Conservation (phyloP, 2,329 filamentous ascomycete species). For the Scolecobasidium constrictum region DNA sequence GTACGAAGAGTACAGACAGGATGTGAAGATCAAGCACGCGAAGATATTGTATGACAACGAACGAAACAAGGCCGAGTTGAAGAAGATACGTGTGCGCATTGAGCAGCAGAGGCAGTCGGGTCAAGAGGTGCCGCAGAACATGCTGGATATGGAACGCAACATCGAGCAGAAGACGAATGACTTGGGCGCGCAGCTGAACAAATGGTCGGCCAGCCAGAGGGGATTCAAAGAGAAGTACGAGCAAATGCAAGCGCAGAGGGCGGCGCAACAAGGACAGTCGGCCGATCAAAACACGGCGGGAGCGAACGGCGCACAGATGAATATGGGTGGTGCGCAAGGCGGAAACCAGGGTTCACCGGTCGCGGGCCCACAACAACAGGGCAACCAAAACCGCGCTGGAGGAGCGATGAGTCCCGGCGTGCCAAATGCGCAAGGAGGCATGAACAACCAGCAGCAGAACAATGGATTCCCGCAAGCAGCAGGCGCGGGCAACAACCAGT, state of each 20-base stretch:
- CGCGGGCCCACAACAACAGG: constrained; percentile 13
- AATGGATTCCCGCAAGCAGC: constrained; percentile 11
- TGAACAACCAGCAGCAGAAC: constrained; percentile 15
- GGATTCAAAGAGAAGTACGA: constrained; percentile 7
- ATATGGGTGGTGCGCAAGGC: constrained; percentile 11
- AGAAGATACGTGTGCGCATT: constrained; percentile 19
- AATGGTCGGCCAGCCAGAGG: not conserved
- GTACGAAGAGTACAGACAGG: constrained; percentile 23
- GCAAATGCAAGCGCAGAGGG: constrained; percentile 12
- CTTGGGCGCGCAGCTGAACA: constrained; percentile 19
- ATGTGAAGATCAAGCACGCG: constrained; percentile 23
- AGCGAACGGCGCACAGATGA: constrained; percentile 16
- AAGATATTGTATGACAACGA: constrained; percentile 21
- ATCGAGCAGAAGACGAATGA: constrained; percentile 21
- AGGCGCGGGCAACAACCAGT: constrained; percentile 2
- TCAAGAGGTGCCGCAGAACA: constrained; percentile 22
- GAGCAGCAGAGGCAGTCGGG: constrained; percentile 20
- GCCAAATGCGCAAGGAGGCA: constrained; percentile 7
- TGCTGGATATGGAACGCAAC: constrained; percentile 21
- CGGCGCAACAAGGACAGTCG: constrained; percentile 7
- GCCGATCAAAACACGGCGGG: constrained; percentile 13
- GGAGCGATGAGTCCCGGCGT: constrained; percentile 13
- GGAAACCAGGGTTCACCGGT: not conserved
- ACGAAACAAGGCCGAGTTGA: constrained; percentile 17
- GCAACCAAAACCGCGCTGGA: constrained; percentile 11